phyloP scores from a whole-genome alignment of 176 grass and related monocot genomes.

The Neostapfia colusana region DNA sequence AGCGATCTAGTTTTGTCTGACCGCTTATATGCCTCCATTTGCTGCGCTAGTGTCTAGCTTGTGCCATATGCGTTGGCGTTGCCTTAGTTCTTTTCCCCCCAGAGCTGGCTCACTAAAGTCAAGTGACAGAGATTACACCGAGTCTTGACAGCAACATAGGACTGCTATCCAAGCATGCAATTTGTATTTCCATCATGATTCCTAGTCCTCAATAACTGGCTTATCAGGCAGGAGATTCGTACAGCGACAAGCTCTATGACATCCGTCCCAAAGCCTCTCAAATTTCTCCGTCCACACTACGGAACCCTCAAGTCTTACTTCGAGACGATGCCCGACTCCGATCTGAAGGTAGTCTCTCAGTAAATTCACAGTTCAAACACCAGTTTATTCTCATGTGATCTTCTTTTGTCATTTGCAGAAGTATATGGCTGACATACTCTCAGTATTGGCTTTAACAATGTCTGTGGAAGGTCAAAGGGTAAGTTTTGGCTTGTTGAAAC shows the following conservation, averaged over 20 bases:
- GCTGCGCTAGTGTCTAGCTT: neutral
- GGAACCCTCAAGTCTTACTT: constrained; percentile 67
- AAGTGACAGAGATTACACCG: too few relatives aligned
- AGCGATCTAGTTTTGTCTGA: neutral
- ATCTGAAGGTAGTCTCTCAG: constrained; percentile 57
- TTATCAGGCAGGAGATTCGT: constrained; percentile 69
- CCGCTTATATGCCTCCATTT: neutral
- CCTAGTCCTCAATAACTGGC: neutral
- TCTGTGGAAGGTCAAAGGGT: constrained; percentile 85
- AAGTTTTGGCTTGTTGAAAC: neutral
- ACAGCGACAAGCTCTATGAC: constrained; percentile 90
- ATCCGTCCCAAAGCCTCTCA: constrained; percentile 81
- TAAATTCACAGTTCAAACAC: neutral
- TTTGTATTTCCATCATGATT: neutral
- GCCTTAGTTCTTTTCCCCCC: neutral
- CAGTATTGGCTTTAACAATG: constrained; percentile 85
- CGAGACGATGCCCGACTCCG: constrained; percentile 65
- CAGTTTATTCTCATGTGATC: neutral
- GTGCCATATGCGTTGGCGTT: neutral
- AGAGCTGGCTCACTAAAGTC: too few relatives aligned
- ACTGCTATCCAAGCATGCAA: neutral
- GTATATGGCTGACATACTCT: constrained; percentile 76
- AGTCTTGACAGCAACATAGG: too few relatives aligned
- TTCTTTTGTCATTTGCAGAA: constrained; percentile 33
- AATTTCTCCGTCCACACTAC: constrained; percentile 90